Evolutionary conservation across 139 green algal species (phyloP).

Genomic region (Chlamydomonas sphaeroides): DNA sequence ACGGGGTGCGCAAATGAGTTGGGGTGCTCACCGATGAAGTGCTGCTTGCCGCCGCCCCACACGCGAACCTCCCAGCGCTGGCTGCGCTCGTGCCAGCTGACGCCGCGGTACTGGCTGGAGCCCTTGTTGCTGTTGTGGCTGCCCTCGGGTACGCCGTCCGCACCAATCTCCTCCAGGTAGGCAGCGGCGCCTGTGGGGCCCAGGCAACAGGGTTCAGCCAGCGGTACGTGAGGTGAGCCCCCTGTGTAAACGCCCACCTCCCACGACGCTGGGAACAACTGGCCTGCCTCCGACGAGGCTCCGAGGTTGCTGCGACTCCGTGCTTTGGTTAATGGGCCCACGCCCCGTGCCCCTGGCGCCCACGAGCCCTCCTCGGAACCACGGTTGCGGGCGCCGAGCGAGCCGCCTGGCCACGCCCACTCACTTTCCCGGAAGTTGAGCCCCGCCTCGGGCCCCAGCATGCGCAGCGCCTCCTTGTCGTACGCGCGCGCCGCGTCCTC

Average conservation of each 20-base stretch:
- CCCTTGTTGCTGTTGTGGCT: slow-evolving; percentile 47
- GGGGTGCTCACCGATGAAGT: slow-evolving; percentile 58
- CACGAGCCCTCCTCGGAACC: no score
- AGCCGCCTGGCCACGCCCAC: neutral
- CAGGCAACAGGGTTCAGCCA: neutral
- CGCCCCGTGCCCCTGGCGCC: no score
- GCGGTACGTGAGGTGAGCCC: no score
- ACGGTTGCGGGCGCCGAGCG: no score
- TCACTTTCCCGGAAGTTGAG: slow-evolving; percentile 72
- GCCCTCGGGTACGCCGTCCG: slow-evolving; percentile 11
- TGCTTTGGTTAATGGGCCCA: no score
- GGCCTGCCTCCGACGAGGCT: no score
- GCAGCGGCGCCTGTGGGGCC: slow-evolving; percentile 20
- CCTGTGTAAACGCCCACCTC: no score
- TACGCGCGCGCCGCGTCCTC: slow-evolving; percentile 72
- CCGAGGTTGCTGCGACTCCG: no score
- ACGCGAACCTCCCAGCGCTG: slow-evolving; percentile 66
- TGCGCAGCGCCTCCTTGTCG: slow-evolving; percentile 65
- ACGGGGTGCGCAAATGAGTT: no score
- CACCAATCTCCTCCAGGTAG: slow-evolving; percentile 33
- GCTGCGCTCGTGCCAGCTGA: slow-evolving; percentile 57
- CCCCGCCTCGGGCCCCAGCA: slow-evolving; percentile 58
- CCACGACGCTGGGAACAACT: no score
- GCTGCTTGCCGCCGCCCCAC: slow-evolving; percentile 66
- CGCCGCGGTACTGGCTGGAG: slow-evolving; percentile 59